Percentiles rank a stretch among this genome's conserved stretches.
Conservation (phyloP, 441 rosid genomes). For the Pelargonium cotyledonis region DNA sequence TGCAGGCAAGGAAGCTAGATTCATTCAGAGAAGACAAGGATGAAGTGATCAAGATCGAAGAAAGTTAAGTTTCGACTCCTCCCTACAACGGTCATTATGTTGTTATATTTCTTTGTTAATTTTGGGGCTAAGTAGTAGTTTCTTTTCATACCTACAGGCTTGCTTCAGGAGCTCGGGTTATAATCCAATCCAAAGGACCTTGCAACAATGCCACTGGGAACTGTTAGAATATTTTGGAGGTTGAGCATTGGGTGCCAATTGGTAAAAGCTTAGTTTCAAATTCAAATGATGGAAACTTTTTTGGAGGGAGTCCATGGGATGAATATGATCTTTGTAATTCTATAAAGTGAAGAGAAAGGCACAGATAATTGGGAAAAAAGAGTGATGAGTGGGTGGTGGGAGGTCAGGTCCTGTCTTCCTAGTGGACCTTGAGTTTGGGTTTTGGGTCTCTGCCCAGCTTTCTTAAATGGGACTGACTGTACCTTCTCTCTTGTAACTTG, state of each 20-base stretch:
- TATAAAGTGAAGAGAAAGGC: constrained; percentile 23
- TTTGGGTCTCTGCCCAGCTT: constrained; percentile 18
- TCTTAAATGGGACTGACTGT: constrained; percentile 9
- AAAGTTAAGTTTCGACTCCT: constrained; percentile 67
- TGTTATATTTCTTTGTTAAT: constrained; percentile 3
- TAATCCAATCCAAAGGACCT: constrained; percentile 67
- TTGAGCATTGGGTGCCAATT: constrained; percentile 12
- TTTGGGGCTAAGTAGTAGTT: constrained; percentile 15
- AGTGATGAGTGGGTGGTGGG: neutral
- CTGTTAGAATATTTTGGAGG: constrained; percentile 24
- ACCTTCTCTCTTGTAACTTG: constrained; percentile 14
- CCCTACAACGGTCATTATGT: neutral
- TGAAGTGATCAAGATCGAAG: constrained; percentile 73
- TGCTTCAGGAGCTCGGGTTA: constrained; percentile 97
- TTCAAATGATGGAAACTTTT: constrained; percentile 29
- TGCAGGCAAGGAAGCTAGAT: constrained; percentile 38
- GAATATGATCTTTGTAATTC: constrained; percentile 24
- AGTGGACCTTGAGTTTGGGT: constrained; percentile 6
- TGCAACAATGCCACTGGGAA: constrained; percentile 30
- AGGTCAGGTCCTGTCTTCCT: constrained; percentile 13
- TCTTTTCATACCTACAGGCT: constrained; percentile 51
- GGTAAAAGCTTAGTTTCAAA: constrained; percentile 27
- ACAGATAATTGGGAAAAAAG: constrained; percentile 11
- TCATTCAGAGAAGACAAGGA: constrained; percentile 58
- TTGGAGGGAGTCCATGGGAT: constrained; percentile 28